Percentiles rank a stretch among this genome's conserved stretches.
phyloP scores from a whole-genome alignment of 1,139 yeast genomes.

The Groenewaldozyma auringiensis region DNA sequence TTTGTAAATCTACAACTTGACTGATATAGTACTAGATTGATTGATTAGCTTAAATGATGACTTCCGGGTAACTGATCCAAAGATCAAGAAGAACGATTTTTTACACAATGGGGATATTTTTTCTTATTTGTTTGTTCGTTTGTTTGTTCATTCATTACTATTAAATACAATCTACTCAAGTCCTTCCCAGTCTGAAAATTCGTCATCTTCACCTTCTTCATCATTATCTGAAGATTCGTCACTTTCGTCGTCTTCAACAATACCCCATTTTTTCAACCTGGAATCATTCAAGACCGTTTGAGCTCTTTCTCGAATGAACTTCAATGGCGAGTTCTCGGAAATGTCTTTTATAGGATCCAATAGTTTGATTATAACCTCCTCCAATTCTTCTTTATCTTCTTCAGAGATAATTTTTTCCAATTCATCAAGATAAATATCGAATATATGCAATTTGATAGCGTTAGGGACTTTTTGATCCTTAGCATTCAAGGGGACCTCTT shows the following conservation, averaged over 20 bases:
- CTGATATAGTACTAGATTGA: too few relatives aligned
- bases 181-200: constrained; percentile 3
- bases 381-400: constrained; percentile 18
- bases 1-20: too few relatives aligned
- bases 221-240: constrained; percentile 33
- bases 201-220: constrained; percentile 31
- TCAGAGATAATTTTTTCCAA: constrained; percentile 48
- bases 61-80: too few relatives aligned
- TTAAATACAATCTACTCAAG: not conserved
- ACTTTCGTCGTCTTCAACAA: constrained; percentile 35
- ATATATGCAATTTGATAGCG: constrained; percentile 77
- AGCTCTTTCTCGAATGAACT: constrained; percentile 60
- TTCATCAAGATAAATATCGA: constrained; percentile 82
- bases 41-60: too few relatives aligned
- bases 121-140: too few relatives aligned
- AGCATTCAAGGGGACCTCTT: constrained; percentile 29
- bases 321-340: constrained; percentile 44
- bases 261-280: constrained; percentile 61
- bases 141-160: too few relatives aligned
- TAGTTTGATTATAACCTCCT: constrained; percentile 39
- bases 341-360: constrained; percentile 54
- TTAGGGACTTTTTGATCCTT: constrained; percentile 46
- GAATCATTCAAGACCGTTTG: constrained; percentile 54
- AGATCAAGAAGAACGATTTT: too few relatives aligned
- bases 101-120: too few relatives aligned